These are phyloP conservation scores for Cardiosporidium cionae DNA, from an alignment of 169 alveolate species.

Conservation along the genomic window DNA sequence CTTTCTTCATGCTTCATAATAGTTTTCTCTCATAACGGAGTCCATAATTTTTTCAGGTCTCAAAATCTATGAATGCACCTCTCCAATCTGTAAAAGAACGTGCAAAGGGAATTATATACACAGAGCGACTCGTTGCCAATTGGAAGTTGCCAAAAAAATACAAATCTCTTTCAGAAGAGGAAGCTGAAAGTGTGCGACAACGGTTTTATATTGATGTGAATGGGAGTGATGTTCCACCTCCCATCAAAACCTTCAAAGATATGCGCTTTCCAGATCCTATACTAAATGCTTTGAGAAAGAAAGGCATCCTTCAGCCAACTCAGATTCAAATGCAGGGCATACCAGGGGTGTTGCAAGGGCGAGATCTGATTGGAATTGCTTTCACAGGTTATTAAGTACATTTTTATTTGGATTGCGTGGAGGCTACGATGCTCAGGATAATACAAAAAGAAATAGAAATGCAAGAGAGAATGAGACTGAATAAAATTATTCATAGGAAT, in stretches of 20 bases:
- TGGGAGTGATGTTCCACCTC: constrained; percentile 85
- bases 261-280: constrained; percentile 82
- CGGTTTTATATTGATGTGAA: constrained; percentile 63
- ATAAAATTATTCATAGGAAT: neutral
- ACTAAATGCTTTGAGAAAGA: constrained; percentile 62
- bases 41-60: constrained; percentile 32
- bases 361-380: constrained; percentile 87
- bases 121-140: constrained; percentile 24
- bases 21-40: too few relatives aligned
- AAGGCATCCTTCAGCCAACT: constrained; percentile 78
- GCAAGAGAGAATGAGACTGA: neutral
- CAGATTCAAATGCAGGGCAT: constrained; percentile 86
- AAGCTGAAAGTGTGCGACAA: constrained; percentile 37
- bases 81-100: constrained; percentile 47
- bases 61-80: constrained; percentile 48
- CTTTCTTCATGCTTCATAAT: too few relatives aligned
- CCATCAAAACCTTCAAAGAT: constrained; percentile 76
- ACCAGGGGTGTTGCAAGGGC: constrained; percentile 71
- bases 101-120: constrained; percentile 48
- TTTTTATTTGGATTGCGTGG: constrained; percentile 48
- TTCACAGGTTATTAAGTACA: too few relatives aligned
- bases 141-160: constrained; percentile 29
- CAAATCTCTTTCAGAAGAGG: constrained; percentile 32
- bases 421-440: constrained; percentile 9
- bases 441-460: neutral